Conservation (phyloP, 2,329 filamentous ascomycete genomes). For the Aspergillus viridinutans region DNA sequence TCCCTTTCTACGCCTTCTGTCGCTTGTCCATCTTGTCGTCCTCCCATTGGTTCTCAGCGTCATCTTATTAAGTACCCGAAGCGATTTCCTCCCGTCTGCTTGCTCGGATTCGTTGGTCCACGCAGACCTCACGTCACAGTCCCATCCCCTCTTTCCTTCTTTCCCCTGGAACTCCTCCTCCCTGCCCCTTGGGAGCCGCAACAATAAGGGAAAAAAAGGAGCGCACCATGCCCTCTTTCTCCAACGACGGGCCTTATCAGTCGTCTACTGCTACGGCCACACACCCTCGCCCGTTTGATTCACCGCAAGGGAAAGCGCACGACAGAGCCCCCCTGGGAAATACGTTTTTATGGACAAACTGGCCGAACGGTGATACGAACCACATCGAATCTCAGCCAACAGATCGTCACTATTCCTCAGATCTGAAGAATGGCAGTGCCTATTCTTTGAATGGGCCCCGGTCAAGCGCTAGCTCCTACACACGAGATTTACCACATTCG, state of each 20-base stretch:
- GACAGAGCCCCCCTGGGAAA: conserved; percentile 44
- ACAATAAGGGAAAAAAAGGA: conserved; percentile 5
- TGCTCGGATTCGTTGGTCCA: conserved; percentile 12
- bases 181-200: conserved; percentile 3
- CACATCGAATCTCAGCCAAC: conserved; percentile 35
- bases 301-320: conserved; percentile 39
- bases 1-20: too few species aligned
- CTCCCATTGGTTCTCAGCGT: neutral
- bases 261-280: conserved; percentile 30
- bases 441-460: conserved; percentile 57
- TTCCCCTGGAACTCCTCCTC: neutral
- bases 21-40: neutral
- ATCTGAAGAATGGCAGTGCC: conserved; percentile 52
- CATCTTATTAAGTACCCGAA: neutral
- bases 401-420: conserved; percentile 37
- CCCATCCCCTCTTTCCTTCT: neutral
- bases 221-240: conserved; percentile 37
- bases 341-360: conserved; percentile 46
- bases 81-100: neutral
- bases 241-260: conserved; percentile 33
- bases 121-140: conserved; percentile 9
- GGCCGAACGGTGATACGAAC: conserved; percentile 41
- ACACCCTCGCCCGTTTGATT: conserved; percentile 38
- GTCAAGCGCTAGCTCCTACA: conserved; percentile 42
- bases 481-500: conserved; percentile 37